Evolutionary conservation across 1,284 basidiomycete species (phyloP), one percentile per base, ranked within the genome.

Genomic region (Leccinum proximum): DNA sequence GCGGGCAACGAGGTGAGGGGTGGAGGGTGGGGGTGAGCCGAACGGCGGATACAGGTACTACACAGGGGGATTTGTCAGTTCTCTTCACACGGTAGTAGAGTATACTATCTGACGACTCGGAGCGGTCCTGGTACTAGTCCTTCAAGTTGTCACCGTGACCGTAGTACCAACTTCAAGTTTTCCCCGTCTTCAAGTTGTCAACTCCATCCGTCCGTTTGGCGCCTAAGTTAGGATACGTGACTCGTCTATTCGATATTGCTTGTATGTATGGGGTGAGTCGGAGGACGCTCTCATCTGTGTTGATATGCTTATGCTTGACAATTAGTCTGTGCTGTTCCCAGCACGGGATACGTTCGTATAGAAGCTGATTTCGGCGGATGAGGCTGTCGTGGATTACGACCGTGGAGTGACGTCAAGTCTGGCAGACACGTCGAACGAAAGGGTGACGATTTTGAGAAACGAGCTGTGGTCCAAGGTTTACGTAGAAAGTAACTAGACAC

Each of bases 231-330:
- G 87, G 87, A 13, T 78, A 83, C 37, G 81, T 79, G 1, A 74
- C 71, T 4, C 81, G 80, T 66, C 69, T 91, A 6, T 92, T 87
- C 71, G 83, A 88, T 70, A 79, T 92, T 66, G 85, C 88, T 4
- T 92, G 89, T 86, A 69, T 91, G 13, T 89, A 86, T 62, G 89
- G 89, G 40, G 89, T 91, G 74, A 66, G 86, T 68, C 53, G n/a
- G 58, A 11, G 40, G 59, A 48, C 56, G 6, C 40, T 35, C 61
- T 45, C 38, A 9, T 45, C 26, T 48, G 58, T 48, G 13, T 50
- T 26, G 16, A 30, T 61, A 35, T 62, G 78, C 79, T 64, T 67
- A 38, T 33, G 18, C 0, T 16, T 58, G 4, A 14, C 62, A 84
- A 80, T 82, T 83, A 65, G 70, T 76, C 88, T 1, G 73, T 74